phyloP scores from a whole-genome alignment of 495 filamentous ascomycete species.

The Pyrenopolyporus hunteri region DNA sequence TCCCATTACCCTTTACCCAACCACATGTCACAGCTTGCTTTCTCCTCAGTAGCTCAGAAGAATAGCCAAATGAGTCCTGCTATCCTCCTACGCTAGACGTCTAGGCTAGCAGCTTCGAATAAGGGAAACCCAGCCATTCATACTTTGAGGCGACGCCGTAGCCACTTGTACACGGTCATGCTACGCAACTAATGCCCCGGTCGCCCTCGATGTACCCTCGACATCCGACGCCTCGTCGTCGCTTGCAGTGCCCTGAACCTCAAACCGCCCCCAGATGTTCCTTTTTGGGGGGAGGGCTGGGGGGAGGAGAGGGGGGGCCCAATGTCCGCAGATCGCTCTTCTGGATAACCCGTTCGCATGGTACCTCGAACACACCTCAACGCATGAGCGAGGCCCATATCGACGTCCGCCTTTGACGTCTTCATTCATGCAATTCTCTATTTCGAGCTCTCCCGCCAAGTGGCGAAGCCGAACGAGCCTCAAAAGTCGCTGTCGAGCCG shows the following conservation, averaged over 20 bases:
- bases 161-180: constrained; percentile 28
- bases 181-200: constrained; percentile 17
- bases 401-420: neutral
- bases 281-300: constrained; percentile 22
- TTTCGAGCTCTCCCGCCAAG: constrained; percentile 24
- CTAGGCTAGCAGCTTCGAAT: constrained; percentile 8
- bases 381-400: constrained; percentile 17
- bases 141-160: constrained; percentile 22
- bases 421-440: constrained; percentile 4
- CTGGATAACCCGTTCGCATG: constrained; percentile 19
- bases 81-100: constrained; percentile 9
- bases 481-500: constrained; percentile 10
- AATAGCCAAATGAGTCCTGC: constrained; percentile 32
- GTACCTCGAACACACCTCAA: constrained; percentile 3
- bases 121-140: constrained; percentile 19
- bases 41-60: constrained; percentile 16
- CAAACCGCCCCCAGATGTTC: constrained; percentile 31
- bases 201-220: constrained; percentile 4
- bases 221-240: constrained; percentile 19
- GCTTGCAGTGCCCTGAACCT: constrained; percentile 22
- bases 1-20: constrained; percentile 27
- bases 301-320: constrained; percentile 4
- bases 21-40: constrained; percentile 22
- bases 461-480: constrained; percentile 39
- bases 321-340: constrained; percentile 4